Evolutionary conservation across 1,284 basidiomycete genomes (phyloP), one percentile per base, ranked within the genome.

Genomic region (Rhodofomes roseus): DNA sequence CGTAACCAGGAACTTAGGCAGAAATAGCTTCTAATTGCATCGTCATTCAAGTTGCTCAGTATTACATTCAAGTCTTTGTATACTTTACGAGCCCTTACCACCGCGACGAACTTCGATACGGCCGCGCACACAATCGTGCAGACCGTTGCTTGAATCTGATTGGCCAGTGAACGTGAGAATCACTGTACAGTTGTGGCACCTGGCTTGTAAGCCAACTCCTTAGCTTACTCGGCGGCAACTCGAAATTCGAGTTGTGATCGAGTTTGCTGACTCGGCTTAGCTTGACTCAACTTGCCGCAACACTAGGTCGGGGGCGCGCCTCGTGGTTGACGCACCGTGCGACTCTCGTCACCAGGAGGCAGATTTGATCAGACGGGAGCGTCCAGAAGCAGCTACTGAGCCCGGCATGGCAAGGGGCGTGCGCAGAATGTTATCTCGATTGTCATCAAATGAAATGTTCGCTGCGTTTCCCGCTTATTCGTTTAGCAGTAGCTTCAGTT

Each of bases 381-480:
- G 63, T 59, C 63, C 62, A 63, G 55, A 69, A 63, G 60, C 63
- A 64, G 61, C 61, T 59, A 62, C 59, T 62, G 53, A 36, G 50
- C 34, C 31, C 50, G 34, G 50, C 50, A 37, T 46, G 43, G 36
- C 31, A 36, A 43, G 46, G 61, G 56, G 61, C 59, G 65, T 69
- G 69, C 67, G 60, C 66, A 66, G 65, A 70, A 68, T 63, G 66
- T 58, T 70, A 71, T 71, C 70, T 69, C 66, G 70, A 71, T 71
- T 63, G 31, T 41, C 34, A 55, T 55, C 58, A 55, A 43, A 48
- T 36, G 22, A 37, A 57, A 48, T 57, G 41, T 46, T 44, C 39
- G 29, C 41, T 54, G 36, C 41, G 54, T 25, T 43, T 36, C 20
- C 31, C 39, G 54, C 54, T 31, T 29, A 46, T 29, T 34, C 18